Evolutionary conservation across 2,329 filamentous ascomycete genomes (phyloP), one percentile per base, ranked within the genome.

Genomic region (Tolypocladium endophyticum): DNA sequence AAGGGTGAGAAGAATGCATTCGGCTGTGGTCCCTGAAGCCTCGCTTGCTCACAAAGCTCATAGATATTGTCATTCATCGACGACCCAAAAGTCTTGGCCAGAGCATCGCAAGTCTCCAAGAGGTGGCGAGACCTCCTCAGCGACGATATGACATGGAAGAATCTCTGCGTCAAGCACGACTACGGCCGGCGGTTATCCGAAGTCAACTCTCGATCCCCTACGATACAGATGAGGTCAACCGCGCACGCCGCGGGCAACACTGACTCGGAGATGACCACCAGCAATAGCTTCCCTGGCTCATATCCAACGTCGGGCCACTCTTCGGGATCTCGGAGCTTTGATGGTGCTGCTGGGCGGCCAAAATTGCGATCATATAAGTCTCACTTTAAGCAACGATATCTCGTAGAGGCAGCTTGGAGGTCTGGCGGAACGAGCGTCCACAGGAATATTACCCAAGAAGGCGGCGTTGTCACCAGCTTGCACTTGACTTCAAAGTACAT

Each of bases 101-200:
- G 94, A 71, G 90, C 94, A 58, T 96, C 93, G 6, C 93, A 97
- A 72, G 94, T 99, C n/a, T 99, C 94, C 58, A 87, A 87, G 64
- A 84, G 92, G 72, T 99, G 94, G 94, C 85, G 90, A 63, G 92
- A 97, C 73, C 81, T 99, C 9, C 81, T 99, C 56, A 93, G 89
- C 70, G 94, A 99, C 72, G 94, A 99, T 73, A 92, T 97, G 76
- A 96, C 94, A 1, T 99, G 94, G 94, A 97, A 96, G 77, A 91
- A 94, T 62, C 81, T 99, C 25, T 97, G 93, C 72, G 91, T 95
- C 64, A 97, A 96, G 75, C 93, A 96, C 72, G 92, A 94, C 62
- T 99, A 96, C 73, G 85, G 74, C 73, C 79, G 83, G 52, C 78
- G 80, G 60, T 71, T 84, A 58, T 85, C 82, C 20, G 81, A 83